Base-by-base conservation (phyloP, 345 rosid genomes). In the Bretschneidera sinensis region DNA sequence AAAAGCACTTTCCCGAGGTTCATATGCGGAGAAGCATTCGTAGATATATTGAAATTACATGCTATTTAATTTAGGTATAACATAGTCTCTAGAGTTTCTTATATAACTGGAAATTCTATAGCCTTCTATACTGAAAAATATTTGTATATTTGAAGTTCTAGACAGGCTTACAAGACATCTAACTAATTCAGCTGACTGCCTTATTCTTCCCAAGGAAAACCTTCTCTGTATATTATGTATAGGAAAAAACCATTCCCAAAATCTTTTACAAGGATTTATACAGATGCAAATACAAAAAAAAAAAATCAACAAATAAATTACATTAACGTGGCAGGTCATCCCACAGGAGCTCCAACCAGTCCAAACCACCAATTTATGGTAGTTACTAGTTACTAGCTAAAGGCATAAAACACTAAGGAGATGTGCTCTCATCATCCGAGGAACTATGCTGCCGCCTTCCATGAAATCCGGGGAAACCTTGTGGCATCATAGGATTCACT, bases 401-500 rank as follows among this genome's bases (percentile, higher is more conserved):
- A 28, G 59, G 21, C 55, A 66, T 21, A 62, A 61, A 34, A 48
- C 43, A 23, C 82, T 77, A 84, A 47, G 76, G 78, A 55, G 88
- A 71, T 53, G 69, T 23, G 39, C 72, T 79, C 51, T 82, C 95
- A 17, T 90, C 97, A 17, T 86, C 88, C 0, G 80, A 74, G 14
- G 85, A 84, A 54, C 83, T 69, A 71, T 66, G 47, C 57, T 63
- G 81, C 21, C 43, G 76, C 73, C 70, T 73, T 48, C 78, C 79
- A 5, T 68, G 78, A 25, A 78, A 71, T 59, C 73, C 81, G 2
- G 76, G 78, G 31, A 82, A 70, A 34, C 64, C 73, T 31, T 75
- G 92, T 34, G 87, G 87, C 61, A 79, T 54, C 79, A 74, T 78
- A 28, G 92, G 96, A 62, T 90, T 90, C 70, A 90, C 79, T 0